phyloP scores from a whole-genome alignment of 441 rosid species.

The Adansonia gregorii region DNA sequence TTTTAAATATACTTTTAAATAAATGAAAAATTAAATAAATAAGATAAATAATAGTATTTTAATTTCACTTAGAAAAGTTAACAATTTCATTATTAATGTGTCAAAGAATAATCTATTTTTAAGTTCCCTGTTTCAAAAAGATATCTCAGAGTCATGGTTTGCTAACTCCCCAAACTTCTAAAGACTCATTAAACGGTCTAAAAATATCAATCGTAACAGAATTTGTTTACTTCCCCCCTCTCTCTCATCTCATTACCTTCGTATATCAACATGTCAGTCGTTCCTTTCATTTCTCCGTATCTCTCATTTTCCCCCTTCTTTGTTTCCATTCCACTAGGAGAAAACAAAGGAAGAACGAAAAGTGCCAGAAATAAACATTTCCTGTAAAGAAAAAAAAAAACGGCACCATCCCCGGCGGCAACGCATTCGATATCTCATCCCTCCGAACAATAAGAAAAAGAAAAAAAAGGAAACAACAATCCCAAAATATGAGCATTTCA shows the following conservation, averaged over 20 bases:
- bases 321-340: constrained; percentile 45
- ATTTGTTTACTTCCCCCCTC: constrained; percentile 34
- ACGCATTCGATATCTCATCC: constrained; percentile 60
- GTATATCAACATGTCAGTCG: constrained; percentile 35
- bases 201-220: constrained; percentile 36
- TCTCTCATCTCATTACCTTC: constrained; percentile 25
- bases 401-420: constrained; percentile 61
- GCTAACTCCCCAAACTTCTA: neutral
- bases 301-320: constrained; percentile 34
- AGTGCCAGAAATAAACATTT: constrained; percentile 29
- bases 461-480: constrained; percentile 14
- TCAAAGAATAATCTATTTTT: too few relatives aligned
- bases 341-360: constrained; percentile 40
- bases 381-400: constrained; percentile 25
- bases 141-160: neutral
- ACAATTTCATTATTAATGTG: too few relatives aligned
- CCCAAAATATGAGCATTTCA: constrained; percentile 37
- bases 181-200: constrained; percentile 9
- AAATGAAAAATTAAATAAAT: too few relatives aligned
- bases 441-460: constrained; percentile 30
- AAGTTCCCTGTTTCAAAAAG: neutral
- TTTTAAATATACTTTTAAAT: too few relatives aligned
- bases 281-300: constrained; percentile 62
- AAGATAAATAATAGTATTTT: too few relatives aligned
- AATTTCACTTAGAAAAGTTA: too few relatives aligned